Conservation (phyloP, 2,329 filamentous ascomycete species). For the Fusarium nurragi region DNA sequence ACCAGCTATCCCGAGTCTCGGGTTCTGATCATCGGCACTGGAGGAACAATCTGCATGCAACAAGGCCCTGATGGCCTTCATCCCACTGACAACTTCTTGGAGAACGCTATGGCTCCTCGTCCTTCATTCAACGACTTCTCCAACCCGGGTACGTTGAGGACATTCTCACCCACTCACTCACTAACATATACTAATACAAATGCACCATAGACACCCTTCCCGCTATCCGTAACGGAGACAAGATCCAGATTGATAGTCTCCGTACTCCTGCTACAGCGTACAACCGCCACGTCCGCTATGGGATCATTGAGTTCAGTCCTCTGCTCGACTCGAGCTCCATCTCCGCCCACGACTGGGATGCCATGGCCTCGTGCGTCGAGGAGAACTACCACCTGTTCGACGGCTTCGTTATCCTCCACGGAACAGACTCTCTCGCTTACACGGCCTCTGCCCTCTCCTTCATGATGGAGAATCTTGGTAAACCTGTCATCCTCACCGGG, state of each 20-base stretch:
- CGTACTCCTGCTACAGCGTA: conserved; percentile 84
- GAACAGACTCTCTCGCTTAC: conserved; percentile 89
- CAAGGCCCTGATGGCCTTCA: conserved; percentile 81
- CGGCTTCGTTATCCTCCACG: conserved; percentile 90
- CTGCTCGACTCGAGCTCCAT: conserved; percentile 92
- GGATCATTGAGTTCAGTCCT: conserved; percentile 83
- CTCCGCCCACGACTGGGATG: conserved; percentile 84
- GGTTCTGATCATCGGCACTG: conserved; percentile 90
- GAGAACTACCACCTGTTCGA: conserved; percentile 91
- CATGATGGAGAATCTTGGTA: conserved; percentile 90
- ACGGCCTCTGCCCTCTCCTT: conserved; percentile 91
- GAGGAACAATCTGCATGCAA: conserved; percentile 91
- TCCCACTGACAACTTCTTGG: conserved; percentile 81
- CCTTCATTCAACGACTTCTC: conserved; percentile 83
- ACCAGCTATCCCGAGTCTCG: conserved; percentile 73
- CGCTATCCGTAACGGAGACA: conserved; percentile 61
- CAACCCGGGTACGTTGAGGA: conserved; percentile 42
- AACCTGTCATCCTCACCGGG: conserved; percentile 87
- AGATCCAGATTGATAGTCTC: conserved; percentile 69
- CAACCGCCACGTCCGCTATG: conserved; percentile 82
- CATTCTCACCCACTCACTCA: neutral
- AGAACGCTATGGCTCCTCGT: conserved; percentile 81
- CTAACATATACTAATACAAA: conserved; percentile 3
- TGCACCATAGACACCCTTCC: conserved; percentile 55
- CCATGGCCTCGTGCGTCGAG: conserved; percentile 81